phyloP scores from a whole-genome alignment of 2,329 filamentous ascomycete species.

The Ilyonectria destructans region DNA sequence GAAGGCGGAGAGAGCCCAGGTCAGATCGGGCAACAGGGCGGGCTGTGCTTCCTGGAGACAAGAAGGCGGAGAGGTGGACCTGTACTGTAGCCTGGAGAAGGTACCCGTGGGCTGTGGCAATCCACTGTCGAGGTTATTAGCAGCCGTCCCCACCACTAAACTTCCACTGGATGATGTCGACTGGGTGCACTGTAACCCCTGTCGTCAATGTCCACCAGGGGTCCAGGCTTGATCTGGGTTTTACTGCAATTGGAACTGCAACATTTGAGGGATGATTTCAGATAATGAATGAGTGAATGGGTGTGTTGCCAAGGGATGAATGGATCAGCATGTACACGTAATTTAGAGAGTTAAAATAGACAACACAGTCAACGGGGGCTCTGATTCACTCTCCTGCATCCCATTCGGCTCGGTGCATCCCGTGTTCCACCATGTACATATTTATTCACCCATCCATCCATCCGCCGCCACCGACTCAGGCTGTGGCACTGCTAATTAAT shows the following conservation, averaged over 20 bases:
- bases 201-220: no score
- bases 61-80: slow-evolving; percentile 12
- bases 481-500: background rate
- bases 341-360: background rate
- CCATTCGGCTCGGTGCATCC: background rate
- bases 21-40: slow-evolving; percentile 1
- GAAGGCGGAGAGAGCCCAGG: slow-evolving; percentile 4
- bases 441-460: background rate
- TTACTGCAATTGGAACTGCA: background rate
- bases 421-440: background rate
- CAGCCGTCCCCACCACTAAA: background rate
- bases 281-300: no score
- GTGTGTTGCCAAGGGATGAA: background rate
- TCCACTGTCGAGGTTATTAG: no score
- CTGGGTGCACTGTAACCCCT: no score
- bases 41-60: slow-evolving; percentile 13
- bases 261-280: no score
- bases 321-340: background rate
- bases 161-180: no score
- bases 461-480: background rate
- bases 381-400: background rate
- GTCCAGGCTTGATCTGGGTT: background rate
- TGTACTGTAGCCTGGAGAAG: background rate
- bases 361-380: background rate
- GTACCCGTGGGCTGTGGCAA: no score